phyloP scores from a whole-genome alignment of 176 grass and related monocot genomes.

The Panicum miliaceum region DNA sequence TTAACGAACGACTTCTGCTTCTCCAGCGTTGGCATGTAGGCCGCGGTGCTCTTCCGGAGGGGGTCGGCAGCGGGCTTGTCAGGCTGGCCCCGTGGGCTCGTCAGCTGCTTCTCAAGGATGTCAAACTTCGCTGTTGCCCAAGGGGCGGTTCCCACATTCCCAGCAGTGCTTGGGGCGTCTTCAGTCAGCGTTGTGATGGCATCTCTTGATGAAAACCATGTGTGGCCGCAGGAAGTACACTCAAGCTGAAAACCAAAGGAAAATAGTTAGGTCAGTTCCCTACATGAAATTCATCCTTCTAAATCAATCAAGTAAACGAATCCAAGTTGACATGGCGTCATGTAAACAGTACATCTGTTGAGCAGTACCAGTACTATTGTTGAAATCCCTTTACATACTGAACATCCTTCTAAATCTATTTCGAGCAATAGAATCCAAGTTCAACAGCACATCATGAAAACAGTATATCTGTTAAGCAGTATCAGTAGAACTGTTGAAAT shows the following conservation, averaged over 20 bases:
- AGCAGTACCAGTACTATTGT: background rate
- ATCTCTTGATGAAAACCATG: conserved; percentile 80
- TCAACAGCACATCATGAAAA: background rate
- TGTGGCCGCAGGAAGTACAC: conserved; percentile 75
- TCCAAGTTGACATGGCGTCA: conserved; percentile 15
- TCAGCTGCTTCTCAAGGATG: conserved; percentile 74
- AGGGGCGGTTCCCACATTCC: conserved; percentile 72
- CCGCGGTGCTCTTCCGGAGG: conserved; percentile 60
- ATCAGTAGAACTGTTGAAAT: background rate
- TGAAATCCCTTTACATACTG: background rate
- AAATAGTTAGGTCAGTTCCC: background rate
- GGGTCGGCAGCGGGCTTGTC: conserved; percentile 47
- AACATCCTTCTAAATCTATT: conserved; percentile 6
- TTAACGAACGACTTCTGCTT: conserved; percentile 65
- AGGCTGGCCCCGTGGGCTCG: conserved; percentile 61
- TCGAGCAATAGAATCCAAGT: background rate
- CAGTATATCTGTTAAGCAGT: background rate
- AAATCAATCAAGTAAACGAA: background rate
- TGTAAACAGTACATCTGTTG: background rate
- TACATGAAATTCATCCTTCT: conserved; percentile 15
- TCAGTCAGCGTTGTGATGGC: conserved; percentile 74
- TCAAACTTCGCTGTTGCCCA: conserved; percentile 89
- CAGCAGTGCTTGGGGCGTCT: conserved; percentile 53
- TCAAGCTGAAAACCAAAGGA: conserved; percentile 62
- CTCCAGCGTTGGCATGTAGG: conserved; percentile 68